A percentile compares a stretch with the other conserved stretches of the same genome.
phyloP scores from a whole-genome alignment of 352 stramenopile species.

The Blastocystis sp. region DNA sequence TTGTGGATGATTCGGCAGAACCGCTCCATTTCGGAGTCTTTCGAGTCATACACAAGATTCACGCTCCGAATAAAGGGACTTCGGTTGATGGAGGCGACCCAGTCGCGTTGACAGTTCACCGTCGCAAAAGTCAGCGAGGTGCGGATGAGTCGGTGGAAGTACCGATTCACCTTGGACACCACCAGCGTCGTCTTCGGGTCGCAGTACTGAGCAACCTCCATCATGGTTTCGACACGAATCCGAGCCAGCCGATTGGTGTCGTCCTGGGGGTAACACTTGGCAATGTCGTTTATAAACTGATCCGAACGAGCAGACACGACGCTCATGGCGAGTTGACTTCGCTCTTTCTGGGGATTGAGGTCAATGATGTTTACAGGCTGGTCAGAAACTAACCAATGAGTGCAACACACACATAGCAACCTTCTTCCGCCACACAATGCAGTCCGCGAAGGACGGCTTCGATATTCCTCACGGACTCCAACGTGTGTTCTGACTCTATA shows the following conservation, averaged over 20 bases:
- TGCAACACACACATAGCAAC: too few relatives aligned
- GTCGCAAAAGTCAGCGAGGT: not conserved
- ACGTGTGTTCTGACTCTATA: too few relatives aligned
- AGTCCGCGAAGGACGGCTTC: too few relatives aligned
- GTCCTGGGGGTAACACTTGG: not conserved
- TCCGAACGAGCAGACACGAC: not conserved
- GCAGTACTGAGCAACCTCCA: constrained; percentile 41
- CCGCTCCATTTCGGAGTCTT: not conserved
- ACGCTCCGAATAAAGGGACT: not conserved
- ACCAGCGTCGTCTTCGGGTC: not conserved
- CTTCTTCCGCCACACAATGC: too few relatives aligned
- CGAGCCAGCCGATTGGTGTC: not conserved
- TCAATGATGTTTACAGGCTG: not conserved
- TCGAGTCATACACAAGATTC: not conserved
- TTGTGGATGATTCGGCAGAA: constrained; percentile 29
- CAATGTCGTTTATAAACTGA: not conserved
- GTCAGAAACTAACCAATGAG: too few relatives aligned
- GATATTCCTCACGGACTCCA: too few relatives aligned
- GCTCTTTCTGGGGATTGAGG: not conserved
- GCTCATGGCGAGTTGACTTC: not conserved
- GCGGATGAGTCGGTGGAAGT: not conserved
- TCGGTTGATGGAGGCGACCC: constrained; percentile 10
- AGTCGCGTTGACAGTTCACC: constrained; percentile 9
- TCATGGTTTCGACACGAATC: not conserved
- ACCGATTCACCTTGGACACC: not conserved